phyloP scores from a whole-genome alignment of 2,329 filamentous ascomycete species.

The Colletotrichum tofieldiae region DNA sequence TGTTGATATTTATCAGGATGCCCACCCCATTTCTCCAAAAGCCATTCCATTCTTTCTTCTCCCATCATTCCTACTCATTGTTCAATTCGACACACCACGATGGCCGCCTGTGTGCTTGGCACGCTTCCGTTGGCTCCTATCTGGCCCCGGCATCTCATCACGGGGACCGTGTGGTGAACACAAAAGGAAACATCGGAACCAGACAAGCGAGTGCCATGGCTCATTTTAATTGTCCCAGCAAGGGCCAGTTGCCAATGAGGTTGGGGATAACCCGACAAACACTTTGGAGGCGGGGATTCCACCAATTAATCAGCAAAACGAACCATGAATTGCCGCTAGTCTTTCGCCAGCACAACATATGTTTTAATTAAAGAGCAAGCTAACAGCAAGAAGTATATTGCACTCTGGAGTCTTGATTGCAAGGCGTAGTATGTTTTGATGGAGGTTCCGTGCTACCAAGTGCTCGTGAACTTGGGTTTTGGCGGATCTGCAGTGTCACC shows the following conservation, averaged over 20 bases:
- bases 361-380: background rate
- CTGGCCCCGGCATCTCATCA: slow-evolving; percentile 14
- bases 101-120: slow-evolving; percentile 9
- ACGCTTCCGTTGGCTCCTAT: slow-evolving; percentile 5
- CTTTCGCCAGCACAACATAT: background rate
- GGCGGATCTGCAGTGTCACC: slow-evolving; percentile 21
- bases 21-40: background rate
- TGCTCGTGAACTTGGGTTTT: slow-evolving; percentile 16
- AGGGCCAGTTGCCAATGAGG: slow-evolving; percentile 12
- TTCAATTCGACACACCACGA: slow-evolving; percentile 15
- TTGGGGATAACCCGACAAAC: background rate
- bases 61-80: background rate
- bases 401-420: background rate
- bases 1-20: slow-evolving; percentile 1
- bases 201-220: slow-evolving; percentile 35
- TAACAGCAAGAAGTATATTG: background rate
- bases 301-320: slow-evolving; percentile 4
- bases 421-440: background rate
- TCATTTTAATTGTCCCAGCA: background rate
- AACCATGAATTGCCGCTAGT: background rate
- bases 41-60: background rate
- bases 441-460: background rate
- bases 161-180: slow-evolving; percentile 10
- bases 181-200: slow-evolving; percentile 39
- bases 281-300: slow-evolving; percentile 13